Base-by-base conservation (phyloP, 176 grass and related monocot genomes). In the Cenchrus americanus region DNA sequence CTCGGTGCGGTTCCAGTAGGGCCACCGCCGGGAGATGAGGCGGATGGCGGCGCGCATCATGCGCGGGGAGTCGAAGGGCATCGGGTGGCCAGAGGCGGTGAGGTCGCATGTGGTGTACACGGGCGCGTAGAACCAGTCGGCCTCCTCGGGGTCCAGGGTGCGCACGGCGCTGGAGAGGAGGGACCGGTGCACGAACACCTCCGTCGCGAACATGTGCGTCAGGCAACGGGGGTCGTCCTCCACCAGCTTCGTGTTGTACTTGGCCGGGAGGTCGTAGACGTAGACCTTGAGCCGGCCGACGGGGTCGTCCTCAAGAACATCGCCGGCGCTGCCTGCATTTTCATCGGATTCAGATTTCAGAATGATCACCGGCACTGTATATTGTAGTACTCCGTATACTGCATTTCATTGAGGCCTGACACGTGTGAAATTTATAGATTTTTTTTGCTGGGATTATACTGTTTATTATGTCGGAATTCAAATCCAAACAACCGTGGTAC, bases 1-100 rank as follows among this genome's bases (percentile, higher is more conserved):
- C 30, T 90, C 81, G 0, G 91, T 84, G 5, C 91, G 23, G 69
- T 93, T 93, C 91, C 91, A 93, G 72, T 93, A 93, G 5, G 91
- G 81, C 91, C 91, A 93, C 0, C 48, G 47, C 10, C 0, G 3
- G 47, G 78, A 27, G 47, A 80, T 0, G 5, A 22, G 78, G 14
- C 19, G 18, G 62, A 67, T 21, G 0, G 78, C 78, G 78, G 27
- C 14, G 62, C 78, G 62, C 78, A 67, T 80, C 78, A 80, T 80
- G 5, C 78, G 62, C 17, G 78, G 78, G 17, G 78, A 80, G 48
- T 67, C 48, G 78, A 66, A 79, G 26, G 78, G 78, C 62, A 80
- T 67, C 3, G 78, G 78, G 62, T 67, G 78, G 62, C 78, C 78
- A 1, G 78, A 80, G 5, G 62, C 0, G 1, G 62, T 80, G 5